Conservation (phyloP, 768 basidiomycete genomes). For the Phanerodontia chrysosporium region DNA sequence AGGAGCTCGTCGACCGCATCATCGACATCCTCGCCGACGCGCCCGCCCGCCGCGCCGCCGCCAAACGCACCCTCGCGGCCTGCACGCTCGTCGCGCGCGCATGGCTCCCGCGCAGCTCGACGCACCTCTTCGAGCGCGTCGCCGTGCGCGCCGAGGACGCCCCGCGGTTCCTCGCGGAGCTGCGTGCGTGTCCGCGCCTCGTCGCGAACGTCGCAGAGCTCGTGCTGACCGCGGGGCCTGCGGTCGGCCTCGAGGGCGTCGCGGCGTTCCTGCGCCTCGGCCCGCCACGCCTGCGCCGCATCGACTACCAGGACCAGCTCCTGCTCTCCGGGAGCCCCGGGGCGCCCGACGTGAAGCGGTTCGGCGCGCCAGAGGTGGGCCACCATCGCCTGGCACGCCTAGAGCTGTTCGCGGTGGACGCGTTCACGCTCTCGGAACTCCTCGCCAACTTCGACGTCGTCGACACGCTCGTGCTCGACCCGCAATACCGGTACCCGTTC, state of each 20-base stretch:
- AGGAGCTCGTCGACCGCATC: neutral
- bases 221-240: neutral
- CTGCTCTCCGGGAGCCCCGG: neutral
- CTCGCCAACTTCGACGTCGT: neutral
- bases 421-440: neutral
- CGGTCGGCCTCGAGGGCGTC: neutral
- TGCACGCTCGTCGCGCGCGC: neutral
- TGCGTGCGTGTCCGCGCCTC: neutral
- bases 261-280: neutral
- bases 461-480: neutral
- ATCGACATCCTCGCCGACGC: neutral
- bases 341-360: neutral
- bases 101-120: neutral
- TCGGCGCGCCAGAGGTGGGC: neutral
- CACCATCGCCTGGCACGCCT: neutral
- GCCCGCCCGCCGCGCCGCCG: neutral
- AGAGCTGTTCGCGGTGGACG: neutral
- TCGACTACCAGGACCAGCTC: neutral
- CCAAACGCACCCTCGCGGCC: neutral
- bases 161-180: neutral
- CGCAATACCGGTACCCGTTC: neutral
- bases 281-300: neutral
- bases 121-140: neutral
- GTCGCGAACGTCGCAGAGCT: neutral
- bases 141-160: neutral